Conservation (phyloP, 106 monocot genomes). For the Apostasia ramifera region DNA sequence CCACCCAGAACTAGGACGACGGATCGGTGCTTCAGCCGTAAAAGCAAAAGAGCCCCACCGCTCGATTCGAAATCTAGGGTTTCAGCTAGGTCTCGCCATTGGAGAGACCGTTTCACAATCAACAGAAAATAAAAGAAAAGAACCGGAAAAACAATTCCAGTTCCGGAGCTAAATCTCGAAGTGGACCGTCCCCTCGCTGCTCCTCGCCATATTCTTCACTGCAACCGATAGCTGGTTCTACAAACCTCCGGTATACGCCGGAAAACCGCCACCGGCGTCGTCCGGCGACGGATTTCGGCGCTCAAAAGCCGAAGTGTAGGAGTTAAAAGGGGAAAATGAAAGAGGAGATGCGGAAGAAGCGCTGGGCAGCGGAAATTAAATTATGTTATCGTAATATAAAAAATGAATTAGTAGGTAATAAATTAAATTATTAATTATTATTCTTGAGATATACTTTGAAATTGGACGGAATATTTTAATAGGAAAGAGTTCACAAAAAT, state of each 20-base stretch:
- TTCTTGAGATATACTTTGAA: not conserved
- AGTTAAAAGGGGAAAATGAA: too few species aligned
- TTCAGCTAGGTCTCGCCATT: constrained; percentile 5
- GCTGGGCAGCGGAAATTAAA: not conserved
- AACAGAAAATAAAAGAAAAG: not conserved
- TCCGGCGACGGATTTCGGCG: not conserved
- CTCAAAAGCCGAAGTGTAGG: not conserved
- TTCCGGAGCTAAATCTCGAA: not conserved
- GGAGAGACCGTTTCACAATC: not conserved
- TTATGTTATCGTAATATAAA: not conserved
- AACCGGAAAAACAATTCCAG: not conserved
- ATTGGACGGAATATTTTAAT: constrained; percentile 18
- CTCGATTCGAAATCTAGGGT: not conserved
- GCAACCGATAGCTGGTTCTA: not conserved
- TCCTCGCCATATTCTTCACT: not conserved
- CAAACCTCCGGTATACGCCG: not conserved
- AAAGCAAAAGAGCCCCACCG: not conserved
- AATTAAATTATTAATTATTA: constrained; percentile 1
- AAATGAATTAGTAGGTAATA: constrained; percentile 1
- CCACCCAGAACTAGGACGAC: not conserved
- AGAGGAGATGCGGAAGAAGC: not conserved
- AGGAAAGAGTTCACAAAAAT: constrained; percentile 1
- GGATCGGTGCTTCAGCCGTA: constrained; percentile 2
- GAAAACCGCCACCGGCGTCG: constrained; percentile 10
- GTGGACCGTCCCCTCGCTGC: not conserved